Evolutionary conservation across 805 yeast genomes (phyloP).

Genomic region (Torulaspora gathmanii): DNA sequence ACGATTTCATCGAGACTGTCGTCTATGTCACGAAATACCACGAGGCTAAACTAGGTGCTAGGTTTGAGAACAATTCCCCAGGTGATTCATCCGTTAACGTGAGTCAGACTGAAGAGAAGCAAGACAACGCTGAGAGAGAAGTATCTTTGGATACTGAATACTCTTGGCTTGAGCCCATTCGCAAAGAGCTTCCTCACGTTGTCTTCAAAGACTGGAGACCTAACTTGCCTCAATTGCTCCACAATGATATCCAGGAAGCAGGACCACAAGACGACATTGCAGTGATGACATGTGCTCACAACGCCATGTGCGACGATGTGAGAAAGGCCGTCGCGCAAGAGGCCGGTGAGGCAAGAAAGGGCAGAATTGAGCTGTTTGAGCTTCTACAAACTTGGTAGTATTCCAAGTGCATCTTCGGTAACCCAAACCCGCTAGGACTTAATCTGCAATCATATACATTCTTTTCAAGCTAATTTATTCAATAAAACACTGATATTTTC

Average conservation of each 20-base stretch:
- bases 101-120: constrained; percentile 1
- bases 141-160: not conserved
- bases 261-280: constrained; percentile 41
- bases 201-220: constrained; percentile 47
- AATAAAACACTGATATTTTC: not conserved
- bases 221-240: constrained; percentile 36
- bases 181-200: constrained; percentile 33
- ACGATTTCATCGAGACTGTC: constrained; percentile 19
- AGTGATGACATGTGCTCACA: constrained; percentile 54
- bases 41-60: constrained; percentile 16
- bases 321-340: constrained; percentile 42
- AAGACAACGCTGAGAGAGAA: constrained; percentile 1
- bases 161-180: constrained; percentile 6
- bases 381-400: constrained; percentile 54
- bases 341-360: constrained; percentile 28
- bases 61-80: constrained; percentile 6
- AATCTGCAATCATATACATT: not conserved
- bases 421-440: not conserved
- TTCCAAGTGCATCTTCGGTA: no score
- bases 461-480: not conserved
- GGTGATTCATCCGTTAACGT: constrained; percentile 2
- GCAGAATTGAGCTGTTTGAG: constrained; percentile 53
- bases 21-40: constrained; percentile 56
- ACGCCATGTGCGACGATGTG: constrained; percentile 48
- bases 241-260: constrained; percentile 38